Percentiles rank a stretch among this genome's conserved stretches.
Conservation (phyloP, 805 yeast genomes). For the Candida pseudoglaebosa region DNA sequence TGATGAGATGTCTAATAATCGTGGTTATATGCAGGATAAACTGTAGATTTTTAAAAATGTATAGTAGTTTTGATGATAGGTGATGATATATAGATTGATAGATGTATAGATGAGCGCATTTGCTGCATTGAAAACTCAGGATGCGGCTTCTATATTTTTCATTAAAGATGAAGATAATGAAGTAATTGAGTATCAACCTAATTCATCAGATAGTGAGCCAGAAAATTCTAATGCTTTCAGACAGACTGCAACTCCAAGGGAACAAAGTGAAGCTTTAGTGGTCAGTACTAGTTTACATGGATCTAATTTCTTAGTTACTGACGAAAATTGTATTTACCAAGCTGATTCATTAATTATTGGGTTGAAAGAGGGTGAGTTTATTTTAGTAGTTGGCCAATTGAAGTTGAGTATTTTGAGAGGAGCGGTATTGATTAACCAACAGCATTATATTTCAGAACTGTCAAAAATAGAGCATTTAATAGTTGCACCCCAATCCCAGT, state of each 20-base stretch:
- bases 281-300: constrained; percentile 1
- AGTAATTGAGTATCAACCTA: constrained; percentile 20
- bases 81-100: too few species aligned
- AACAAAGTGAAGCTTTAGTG: constrained; percentile 2
- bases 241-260: constrained; percentile 2
- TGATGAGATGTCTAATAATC: constrained; percentile 22
- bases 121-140: constrained; percentile 22
- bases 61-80: background rate
- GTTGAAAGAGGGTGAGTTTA: constrained; percentile 36
- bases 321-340: constrained; percentile 34
- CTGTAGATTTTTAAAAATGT: background rate
- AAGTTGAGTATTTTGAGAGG: constrained; percentile 44
- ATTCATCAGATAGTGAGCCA: constrained; percentile 24
- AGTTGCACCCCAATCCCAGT: constrained; percentile 32
- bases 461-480: constrained; percentile 22
- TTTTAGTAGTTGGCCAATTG: constrained; percentile 48
- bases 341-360: constrained; percentile 36
- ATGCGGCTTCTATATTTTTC: constrained; percentile 11
- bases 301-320: constrained; percentile 37
- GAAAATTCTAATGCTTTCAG: constrained; percentile 7
- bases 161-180: constrained; percentile 14
- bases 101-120: constrained; percentile 27
- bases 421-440: constrained; percentile 40
- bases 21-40: background rate
- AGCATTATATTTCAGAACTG: constrained; percentile 19